These are phyloP conservation scores for Phaeosphaeria sp. DNA, from an alignment of 2,329 filamentous ascomycete species.

Conservation along the genomic window DNA sequence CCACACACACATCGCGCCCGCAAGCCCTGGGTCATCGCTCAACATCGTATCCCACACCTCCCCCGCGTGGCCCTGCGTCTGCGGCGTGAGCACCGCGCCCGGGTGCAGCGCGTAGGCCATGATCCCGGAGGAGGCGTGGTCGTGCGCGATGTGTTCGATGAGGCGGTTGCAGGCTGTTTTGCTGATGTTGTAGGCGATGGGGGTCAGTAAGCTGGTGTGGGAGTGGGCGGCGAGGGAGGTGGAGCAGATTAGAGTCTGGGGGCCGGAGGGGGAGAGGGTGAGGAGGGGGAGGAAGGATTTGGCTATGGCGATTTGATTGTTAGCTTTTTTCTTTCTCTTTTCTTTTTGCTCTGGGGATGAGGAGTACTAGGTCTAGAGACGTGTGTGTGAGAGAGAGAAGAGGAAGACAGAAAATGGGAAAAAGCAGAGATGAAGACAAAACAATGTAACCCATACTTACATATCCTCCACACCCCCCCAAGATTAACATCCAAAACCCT, in stretches of 20 bases:
- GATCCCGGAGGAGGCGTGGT: constrained; percentile 37
- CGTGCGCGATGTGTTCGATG: constrained; percentile 38
- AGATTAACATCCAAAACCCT: constrained; percentile 31
- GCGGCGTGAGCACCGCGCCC: constrained; percentile 29
- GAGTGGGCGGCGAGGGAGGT: constrained; percentile 21
- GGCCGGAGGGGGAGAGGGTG: constrained; percentile 5
- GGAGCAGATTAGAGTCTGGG: constrained; percentile 21
- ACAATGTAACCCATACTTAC: too few species aligned
- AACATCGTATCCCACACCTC: constrained; percentile 5
- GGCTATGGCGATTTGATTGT: too few species aligned
- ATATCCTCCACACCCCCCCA: constrained; percentile 21
- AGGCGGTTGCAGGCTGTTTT: constrained; percentile 24
- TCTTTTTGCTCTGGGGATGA: too few species aligned
- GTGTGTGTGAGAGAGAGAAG: too few species aligned
- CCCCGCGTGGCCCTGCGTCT: constrained; percentile 3
- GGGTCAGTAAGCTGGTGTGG: constrained; percentile 10
- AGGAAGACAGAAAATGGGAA: background rate
- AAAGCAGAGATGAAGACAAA: too few species aligned
- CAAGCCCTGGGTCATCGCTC: constrained; percentile 35
- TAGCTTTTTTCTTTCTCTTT: too few species aligned
- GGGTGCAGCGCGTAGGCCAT: constrained; percentile 32
- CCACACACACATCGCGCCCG: constrained; percentile 44
- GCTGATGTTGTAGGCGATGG: constrained; percentile 28
- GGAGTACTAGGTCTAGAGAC: too few species aligned
- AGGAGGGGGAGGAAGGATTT: constrained; percentile 28